Base-by-base conservation (phyloP, 2,329 filamentous ascomycete genomes). In the Scedosporium aurantiacum region DNA sequence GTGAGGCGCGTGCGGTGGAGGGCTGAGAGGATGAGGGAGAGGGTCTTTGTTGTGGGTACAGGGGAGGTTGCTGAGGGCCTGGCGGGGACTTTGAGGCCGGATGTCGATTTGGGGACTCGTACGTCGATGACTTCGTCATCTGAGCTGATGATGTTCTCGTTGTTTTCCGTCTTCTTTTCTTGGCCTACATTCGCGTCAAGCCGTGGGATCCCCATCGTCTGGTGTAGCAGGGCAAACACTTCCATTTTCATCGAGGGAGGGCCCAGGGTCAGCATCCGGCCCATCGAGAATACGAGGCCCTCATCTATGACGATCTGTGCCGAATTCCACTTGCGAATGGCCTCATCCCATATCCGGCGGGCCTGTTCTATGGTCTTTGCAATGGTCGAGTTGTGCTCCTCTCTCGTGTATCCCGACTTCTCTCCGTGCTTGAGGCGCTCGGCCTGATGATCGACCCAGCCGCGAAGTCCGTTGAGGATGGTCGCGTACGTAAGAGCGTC, bases 241-340 rank as follows among this genome's bases (percentile, higher is more conserved):
- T 90, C 84, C 64, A 88, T 83, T 72, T 82, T 86, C 66, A 94
- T 86, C 58, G 78, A 73, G 18, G 82, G 76, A 10, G 79, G 75
- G 16, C 88, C 85, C 58, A 87, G 75, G 23, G 91, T 74, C n/a
- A 97, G 77, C 2, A 96, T 67, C 41, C 86, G 81, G 5, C 87
- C 91, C 89, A 97, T 96, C 32, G 88, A 80, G 68, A 84, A 87
- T 3, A 95, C 87, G 21, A 97, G 77, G 61, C 83, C 76, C 71
- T 94, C 90, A 67, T 97, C 92, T 21, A 97, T 78, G 57, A 79
- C 68, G 16, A 97, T 67, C 59, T 84, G 77, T 32, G 87, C 91
- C 60, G 80, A 78, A 60, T 80, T 82, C 92, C 92, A 97, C 64
- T 85, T 86, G n/a, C 77, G 73, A 18, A 91, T 77, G 54, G 95